Base-by-base conservation (phyloP, 164 flowering plant species). In the Umbellularia californica region DNA sequence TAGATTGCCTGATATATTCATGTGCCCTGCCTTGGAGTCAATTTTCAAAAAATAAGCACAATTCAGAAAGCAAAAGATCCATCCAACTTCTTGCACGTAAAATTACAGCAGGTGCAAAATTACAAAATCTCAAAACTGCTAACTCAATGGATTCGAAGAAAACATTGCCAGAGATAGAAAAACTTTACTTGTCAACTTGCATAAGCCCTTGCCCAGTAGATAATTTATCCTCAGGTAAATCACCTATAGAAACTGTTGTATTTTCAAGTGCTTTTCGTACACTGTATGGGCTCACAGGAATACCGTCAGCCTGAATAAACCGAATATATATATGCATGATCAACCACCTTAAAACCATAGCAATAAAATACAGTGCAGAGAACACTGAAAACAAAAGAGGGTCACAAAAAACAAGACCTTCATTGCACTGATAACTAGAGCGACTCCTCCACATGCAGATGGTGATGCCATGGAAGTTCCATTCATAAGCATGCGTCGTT, bases 381-480 rank as follows among this genome's bases (percentile, higher is more conserved):
- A 47, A 2, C 13, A 73, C 23, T 7, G 28, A 73, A 64, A 7
- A 12, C 23, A 72, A 41, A 50, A 11, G 50, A 9, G 47, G 10
- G 11, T 28, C 33, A 19, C 3, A 24, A 73, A 23, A 65, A 24
- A 30, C 50, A 55, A 20, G 68, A 92, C 97, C 97, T 92, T 92
- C 93, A 92, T 88, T 30, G 90, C 97, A 76, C 93, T 92, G 23
- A 92, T 60, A 47, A 95, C 77, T 80, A 95, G 84, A 50, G 99
- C 99, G 79, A 91, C 81, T 68, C 97, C 99, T n/a, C 99, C 99
- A 92, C 97, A 93, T 80, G 99, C 99, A 76, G 90, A 95, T 66
- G 99, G 99, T 83, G 99, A 95, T 75, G 99, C 87, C 99, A 95
- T 95, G 71, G 99, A 95, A 58, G 99, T 95, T 81, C 99, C 99